These are phyloP conservation scores for Boletus mariae DNA, from an alignment of 1,284 basidiomycete genomes.

Conservation along the genomic window DNA sequence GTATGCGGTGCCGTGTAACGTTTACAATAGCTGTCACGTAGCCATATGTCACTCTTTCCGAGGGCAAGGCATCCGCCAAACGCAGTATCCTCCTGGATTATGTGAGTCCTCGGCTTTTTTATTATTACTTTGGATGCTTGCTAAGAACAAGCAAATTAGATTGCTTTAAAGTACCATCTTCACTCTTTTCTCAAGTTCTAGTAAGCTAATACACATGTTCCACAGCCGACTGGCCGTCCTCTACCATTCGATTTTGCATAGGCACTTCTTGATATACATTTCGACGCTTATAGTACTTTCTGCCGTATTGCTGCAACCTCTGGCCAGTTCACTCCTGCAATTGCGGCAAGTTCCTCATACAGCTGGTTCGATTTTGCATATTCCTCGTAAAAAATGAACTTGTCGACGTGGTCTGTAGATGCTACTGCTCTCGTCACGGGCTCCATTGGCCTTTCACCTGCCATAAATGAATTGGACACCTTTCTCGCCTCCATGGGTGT, in stretches of 20 bases:
- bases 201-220: conserved; percentile 7
- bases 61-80: conserved; percentile 48
- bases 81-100: conserved; percentile 62
- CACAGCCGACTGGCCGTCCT: conserved; percentile 36
- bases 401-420: conserved; percentile 27
- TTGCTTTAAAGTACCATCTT: conserved; percentile 40
- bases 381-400: neutral
- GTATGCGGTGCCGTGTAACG: conserved; percentile 18
- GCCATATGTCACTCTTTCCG: conserved; percentile 56
- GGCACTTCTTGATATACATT: conserved; percentile 48
- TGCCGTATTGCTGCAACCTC: conserved; percentile 48
- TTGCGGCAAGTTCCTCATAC: conserved; percentile 40
- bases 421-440: conserved; percentile 38
- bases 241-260: conserved; percentile 42
- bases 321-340: conserved; percentile 57
- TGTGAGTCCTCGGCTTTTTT: conserved; percentile 35
- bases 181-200: neutral
- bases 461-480: conserved; percentile 42
- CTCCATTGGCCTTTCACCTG: conserved; percentile 41
- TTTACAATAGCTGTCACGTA: conserved; percentile 4
- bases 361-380: conserved; percentile 29
- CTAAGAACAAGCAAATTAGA: conserved; percentile 29
- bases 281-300: conserved; percentile 44
- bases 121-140: neutral
- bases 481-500: conserved; percentile 61